Evolutionary conservation across 2,329 filamentous ascomycete species (phyloP).

Genomic region (Teratosphaeriaceae sp.): DNA sequence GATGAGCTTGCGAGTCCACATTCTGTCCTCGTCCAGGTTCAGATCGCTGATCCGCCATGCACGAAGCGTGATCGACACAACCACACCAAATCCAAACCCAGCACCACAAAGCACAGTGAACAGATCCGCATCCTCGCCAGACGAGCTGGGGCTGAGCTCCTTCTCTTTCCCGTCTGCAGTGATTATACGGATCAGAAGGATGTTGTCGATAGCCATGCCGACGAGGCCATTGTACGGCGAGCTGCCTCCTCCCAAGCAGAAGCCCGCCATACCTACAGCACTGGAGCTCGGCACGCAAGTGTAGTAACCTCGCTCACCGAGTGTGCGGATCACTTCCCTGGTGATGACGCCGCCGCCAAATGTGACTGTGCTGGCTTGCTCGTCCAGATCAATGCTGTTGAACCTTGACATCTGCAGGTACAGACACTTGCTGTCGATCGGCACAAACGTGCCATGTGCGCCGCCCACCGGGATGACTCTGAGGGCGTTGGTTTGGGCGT

Average conservation of each 20-base stretch:
- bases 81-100: slow-evolving; percentile 2
- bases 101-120: slow-evolving; percentile 4
- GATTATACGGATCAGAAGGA: background rate
- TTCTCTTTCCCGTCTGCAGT: background rate
- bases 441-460: background rate
- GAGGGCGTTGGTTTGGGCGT: background rate
- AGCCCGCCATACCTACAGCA: slow-evolving; percentile 3
- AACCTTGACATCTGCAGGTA: background rate
- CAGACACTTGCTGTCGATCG: background rate
- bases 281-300: slow-evolving; percentile 4
- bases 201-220: slow-evolving; percentile 3
- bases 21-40: background rate
- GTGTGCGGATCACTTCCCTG: background rate
- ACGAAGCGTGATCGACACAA: background rate
- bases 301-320: slow-evolving; percentile 1
- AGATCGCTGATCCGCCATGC: background rate
- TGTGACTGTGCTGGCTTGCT: background rate
- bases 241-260: background rate
- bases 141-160: background rate
- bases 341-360: background rate
- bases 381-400: background rate
- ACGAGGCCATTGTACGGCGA: slow-evolving; percentile 2
- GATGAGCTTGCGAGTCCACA: slow-evolving; percentile 1
- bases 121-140: background rate
- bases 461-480: background rate